phyloP scores from a whole-genome alignment of 2,329 filamentous ascomycete genomes.

The Xylaria multiplex region DNA sequence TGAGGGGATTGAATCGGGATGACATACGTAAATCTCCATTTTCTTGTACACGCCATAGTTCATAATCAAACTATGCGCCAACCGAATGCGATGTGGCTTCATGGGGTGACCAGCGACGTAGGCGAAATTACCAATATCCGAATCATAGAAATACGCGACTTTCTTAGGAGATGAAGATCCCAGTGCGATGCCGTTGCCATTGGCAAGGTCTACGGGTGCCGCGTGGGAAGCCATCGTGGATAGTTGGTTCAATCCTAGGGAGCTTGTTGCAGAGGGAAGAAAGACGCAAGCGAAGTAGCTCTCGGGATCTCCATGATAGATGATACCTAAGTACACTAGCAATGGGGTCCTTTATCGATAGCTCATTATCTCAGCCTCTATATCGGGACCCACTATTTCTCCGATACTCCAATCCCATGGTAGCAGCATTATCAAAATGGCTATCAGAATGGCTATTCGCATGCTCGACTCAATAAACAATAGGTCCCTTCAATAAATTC shows the following conservation, averaged over 20 bases:
- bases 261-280: constrained; percentile 19
- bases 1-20: neutral
- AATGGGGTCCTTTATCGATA: constrained; percentile 21
- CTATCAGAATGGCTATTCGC: too few relatives aligned
- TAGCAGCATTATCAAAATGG: too few relatives aligned
- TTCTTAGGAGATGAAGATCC: constrained; percentile 70
- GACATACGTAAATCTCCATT: constrained; percentile 91
- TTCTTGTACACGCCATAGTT: constrained; percentile 96
- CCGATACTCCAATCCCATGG: too few relatives aligned
- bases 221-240: constrained; percentile 58
- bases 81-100: constrained; percentile 95
- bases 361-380: neutral
- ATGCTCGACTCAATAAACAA: too few relatives aligned
- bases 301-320: constrained; percentile 17
- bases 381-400: too few relatives aligned
- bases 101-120: constrained; percentile 97
- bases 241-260: constrained; percentile 7
- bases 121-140: constrained; percentile 97
- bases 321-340: too few relatives aligned
- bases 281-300: constrained; percentile 30
- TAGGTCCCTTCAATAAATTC: too few relatives aligned
- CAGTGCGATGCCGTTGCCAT: constrained; percentile 61
- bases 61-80: constrained; percentile 96
- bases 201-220: constrained; percentile 63
- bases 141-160: constrained; percentile 98